Base-by-base conservation (phyloP, 2,329 filamentous ascomycete genomes). In the Trichoderma atrobrunneum region DNA sequence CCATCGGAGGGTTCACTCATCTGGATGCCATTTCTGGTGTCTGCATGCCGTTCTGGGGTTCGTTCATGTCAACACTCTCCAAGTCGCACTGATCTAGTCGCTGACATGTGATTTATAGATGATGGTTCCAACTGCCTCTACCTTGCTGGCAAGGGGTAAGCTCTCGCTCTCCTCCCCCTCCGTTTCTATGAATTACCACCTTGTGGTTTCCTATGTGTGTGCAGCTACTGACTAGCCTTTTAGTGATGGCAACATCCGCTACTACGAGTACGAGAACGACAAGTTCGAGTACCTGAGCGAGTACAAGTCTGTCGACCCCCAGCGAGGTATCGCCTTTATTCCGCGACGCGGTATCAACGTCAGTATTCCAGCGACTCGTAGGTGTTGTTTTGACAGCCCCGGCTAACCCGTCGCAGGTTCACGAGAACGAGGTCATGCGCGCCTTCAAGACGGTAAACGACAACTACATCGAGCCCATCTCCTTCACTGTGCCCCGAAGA, bases 371-470 rank as follows among this genome's bases (percentile, higher is more conserved):
- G 11, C 11, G n/a, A 12, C n/a, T 26, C 8, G 7, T 12, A 12
- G 7, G 5, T 5, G 1, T 56, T 4, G 4, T 5, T 30, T 4
- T 43, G 34, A 60, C 18, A 30, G 6, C 5, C 5, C 28, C 24
- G 14, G 69, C 78, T 81, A 68, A 80, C 73, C 48, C 59, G 11
- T 32, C 57, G 32, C 74, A 92, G 90, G 88, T 97, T 63, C 95
- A 98, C 82, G 96, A 98, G 76, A 98, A 98, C 80, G 96, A 99
- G 81, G 89, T 98, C 68, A 95, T 97, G 87, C 91, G 95, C 76
- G 95, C 92, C 57, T 99, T 93, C 89, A 99, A 99, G 88, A 98
- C 96, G 0, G 93, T 98, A 81, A 97, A 95, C 82, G 96, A 99
- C 80, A 82, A 85, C 61, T 97, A 97, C 84, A 94, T 99, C 77